Evolutionary conservation across 176 grass and related monocot species (phyloP).

Genomic region (Poa annua): DNA sequence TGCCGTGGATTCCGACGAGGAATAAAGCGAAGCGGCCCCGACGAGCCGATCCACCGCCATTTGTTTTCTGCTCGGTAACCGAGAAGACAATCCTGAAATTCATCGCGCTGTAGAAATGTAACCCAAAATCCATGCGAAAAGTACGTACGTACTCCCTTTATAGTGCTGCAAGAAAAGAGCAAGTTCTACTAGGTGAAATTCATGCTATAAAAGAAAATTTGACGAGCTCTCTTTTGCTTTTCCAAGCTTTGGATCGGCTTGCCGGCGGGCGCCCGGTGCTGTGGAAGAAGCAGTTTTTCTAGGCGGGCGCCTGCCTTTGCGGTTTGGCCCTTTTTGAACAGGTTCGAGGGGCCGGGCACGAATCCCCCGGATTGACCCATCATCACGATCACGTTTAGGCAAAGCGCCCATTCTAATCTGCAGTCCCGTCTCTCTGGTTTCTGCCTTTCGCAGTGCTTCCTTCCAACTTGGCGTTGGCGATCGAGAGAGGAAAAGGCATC

Average conservation of each 20-base stretch:
- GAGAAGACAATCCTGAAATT: background rate
- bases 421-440: slow-evolving; percentile 11
- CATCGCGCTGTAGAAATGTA: background rate
- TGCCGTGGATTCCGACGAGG: slow-evolving; percentile 35
- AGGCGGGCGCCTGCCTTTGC: slow-evolving; percentile 29
- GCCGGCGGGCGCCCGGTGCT: background rate
- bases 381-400: slow-evolving; percentile 5
- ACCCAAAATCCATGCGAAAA: background rate
- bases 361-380: slow-evolving; percentile 47
- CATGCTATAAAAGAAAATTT: background rate
- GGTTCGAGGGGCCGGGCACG: background rate
- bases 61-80: background rate
- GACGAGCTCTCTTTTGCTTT: background rate
- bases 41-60: slow-evolving; percentile 43
- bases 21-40: slow-evolving; percentile 14
- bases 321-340: slow-evolving; percentile 3
- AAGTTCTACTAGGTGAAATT: background rate
- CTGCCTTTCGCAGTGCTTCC: slow-evolving; percentile 20
- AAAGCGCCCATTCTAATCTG: slow-evolving; percentile 16
- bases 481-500: slow-evolving; percentile 47
- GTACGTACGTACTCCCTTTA: background rate
- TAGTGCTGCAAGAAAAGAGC: background rate
- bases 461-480: slow-evolving; percentile 18
- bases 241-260: background rate
- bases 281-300: background rate